These are phyloP conservation scores for Pecoramyces ruminantium DNA, from an alignment of 192 early-diverging fungal genomes.

Conservation along the genomic window DNA sequence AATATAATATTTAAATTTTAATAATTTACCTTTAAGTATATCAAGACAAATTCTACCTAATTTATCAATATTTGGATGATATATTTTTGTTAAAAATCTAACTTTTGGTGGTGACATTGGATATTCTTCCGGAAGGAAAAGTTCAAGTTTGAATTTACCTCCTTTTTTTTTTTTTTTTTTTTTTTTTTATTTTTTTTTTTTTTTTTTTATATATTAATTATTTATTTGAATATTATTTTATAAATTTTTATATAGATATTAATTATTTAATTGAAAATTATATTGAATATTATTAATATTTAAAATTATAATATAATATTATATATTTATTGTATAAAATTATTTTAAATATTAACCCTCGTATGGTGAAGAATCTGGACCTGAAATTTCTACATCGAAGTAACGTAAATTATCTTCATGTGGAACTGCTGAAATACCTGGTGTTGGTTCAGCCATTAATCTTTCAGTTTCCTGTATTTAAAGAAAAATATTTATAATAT, in stretches of 20 bases:
- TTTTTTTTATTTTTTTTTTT: too few species aligned
- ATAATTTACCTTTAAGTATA: slow-evolving; percentile 92
- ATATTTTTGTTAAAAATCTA: slow-evolving; percentile 93
- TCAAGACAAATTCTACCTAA: slow-evolving; percentile 94
- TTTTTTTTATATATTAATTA: too few species aligned
- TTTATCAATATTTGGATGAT: slow-evolving; percentile 98
- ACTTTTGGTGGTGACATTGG: slow-evolving; percentile 98
- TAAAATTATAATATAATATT: too few species aligned
- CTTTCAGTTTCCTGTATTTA: slow-evolving; percentile 76
- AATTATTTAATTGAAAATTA: too few species aligned
- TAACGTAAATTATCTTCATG: slow-evolving; percentile 93
- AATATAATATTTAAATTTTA: too few species aligned
- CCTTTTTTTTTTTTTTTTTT: slow-evolving; percentile 20
- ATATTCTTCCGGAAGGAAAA: slow-evolving; percentile 93
- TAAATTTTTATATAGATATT: too few species aligned
- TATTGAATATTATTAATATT: too few species aligned
- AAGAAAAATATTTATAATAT: too few species aligned
- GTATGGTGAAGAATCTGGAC: slow-evolving; percentile 84
- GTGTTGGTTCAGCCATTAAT: slow-evolving; percentile 80
- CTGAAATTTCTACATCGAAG: slow-evolving; percentile 86
- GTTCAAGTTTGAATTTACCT: slow-evolving; percentile 81
- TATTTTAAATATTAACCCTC: slow-evolving; percentile 54
- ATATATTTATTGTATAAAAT: too few species aligned
- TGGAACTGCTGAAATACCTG: slow-evolving; percentile 74
- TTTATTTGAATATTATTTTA: too few species aligned